A percentile compares a stretch with the other conserved stretches of the same genome.
Evolutionary conservation across 176 grass and related monocot species (phyloP).

Genomic region (Triticum monococcum): DNA sequence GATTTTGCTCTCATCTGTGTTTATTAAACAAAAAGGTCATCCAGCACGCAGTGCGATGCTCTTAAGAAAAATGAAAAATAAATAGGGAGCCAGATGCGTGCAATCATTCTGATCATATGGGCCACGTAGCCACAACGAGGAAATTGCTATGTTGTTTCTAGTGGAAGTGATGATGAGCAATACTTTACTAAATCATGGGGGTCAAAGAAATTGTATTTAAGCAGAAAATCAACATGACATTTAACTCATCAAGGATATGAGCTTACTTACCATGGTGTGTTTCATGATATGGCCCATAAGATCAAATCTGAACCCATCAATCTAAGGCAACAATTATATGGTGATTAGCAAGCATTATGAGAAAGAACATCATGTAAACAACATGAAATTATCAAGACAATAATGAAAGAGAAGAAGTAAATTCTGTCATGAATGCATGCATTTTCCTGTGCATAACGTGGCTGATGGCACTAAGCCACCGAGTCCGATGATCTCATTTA

Average conservation of each 20-base stretch:
- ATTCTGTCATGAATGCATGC: not conserved
- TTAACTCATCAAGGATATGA: conserved; percentile 1
- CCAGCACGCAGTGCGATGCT: not conserved
- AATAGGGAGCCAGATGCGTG: not conserved
- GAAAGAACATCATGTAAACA: not conserved
- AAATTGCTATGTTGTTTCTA: not conserved
- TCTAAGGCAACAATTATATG: conserved; percentile 39
- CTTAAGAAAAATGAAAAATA: not conserved
- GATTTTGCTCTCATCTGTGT: conserved; percentile 81
- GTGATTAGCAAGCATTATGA: conserved; percentile 19
- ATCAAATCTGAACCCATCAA: conserved; percentile 96
- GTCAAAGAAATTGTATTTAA: not conserved
- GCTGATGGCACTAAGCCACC: not conserved
- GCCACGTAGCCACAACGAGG: not conserved
- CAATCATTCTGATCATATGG: not conserved
- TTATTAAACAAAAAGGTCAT: conserved; percentile 30
- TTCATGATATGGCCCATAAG: conserved; percentile 99
- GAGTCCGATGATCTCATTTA: not conserved
- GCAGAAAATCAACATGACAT: conserved; percentile 1
- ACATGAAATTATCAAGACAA: not conserved
- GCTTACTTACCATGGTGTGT: conserved; percentile 70
- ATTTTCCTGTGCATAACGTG: not conserved
- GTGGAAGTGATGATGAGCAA: not conserved
- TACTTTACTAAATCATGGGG: not conserved
- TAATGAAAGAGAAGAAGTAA: not conserved